Evolutionary conservation across 805 yeast genomes (phyloP).

Genomic region (Tetrapisispora namnaoensis): DNA sequence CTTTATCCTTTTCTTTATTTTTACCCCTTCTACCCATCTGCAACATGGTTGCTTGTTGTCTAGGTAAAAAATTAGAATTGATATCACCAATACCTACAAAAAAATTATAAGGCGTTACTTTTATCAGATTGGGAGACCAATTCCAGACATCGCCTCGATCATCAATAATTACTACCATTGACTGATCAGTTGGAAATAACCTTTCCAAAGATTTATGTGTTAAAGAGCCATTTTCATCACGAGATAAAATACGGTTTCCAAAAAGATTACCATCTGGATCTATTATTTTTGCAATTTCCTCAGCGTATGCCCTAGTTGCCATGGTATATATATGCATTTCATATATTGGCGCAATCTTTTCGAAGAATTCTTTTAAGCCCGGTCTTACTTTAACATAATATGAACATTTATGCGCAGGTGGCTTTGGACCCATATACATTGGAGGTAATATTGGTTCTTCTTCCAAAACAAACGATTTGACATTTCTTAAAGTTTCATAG

Average conservation of each 20-base stretch:
- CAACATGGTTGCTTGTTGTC: conserved; percentile 57
- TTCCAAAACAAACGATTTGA: conserved; percentile 61
- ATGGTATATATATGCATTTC: conserved; percentile 95
- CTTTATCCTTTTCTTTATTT: conserved; percentile 14
- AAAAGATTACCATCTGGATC: conserved; percentile 83
- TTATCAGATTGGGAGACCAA: conserved; percentile 85
- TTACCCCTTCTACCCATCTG: conserved; percentile 25
- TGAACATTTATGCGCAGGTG: conserved; percentile 59
- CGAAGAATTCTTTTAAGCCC: conserved; percentile 67
- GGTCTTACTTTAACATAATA: conserved; percentile 91
- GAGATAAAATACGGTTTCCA: conserved; percentile 81
- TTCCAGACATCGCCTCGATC: conserved; percentile 99
- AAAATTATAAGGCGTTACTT: conserved; percentile 91
- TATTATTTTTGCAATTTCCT: conserved; percentile 77
- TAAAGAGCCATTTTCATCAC: conserved; percentile 91
- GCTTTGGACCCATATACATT: conserved; percentile 50
- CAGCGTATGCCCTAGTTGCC: conserved; percentile 94
- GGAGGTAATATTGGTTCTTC: conserved; percentile 59
- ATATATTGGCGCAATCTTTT: conserved; percentile 50
- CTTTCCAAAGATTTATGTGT: conserved; percentile 83
- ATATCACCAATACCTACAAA: conserved; percentile 97
- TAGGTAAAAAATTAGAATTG: conserved; percentile 84
- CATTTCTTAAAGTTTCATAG: conserved; percentile 75
- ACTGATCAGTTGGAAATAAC: conserved; percentile 89
- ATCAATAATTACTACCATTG: conserved; percentile 93